phyloP scores from a whole-genome alignment of 345 rosid species.

The Rhizophora apiculata region DNA sequence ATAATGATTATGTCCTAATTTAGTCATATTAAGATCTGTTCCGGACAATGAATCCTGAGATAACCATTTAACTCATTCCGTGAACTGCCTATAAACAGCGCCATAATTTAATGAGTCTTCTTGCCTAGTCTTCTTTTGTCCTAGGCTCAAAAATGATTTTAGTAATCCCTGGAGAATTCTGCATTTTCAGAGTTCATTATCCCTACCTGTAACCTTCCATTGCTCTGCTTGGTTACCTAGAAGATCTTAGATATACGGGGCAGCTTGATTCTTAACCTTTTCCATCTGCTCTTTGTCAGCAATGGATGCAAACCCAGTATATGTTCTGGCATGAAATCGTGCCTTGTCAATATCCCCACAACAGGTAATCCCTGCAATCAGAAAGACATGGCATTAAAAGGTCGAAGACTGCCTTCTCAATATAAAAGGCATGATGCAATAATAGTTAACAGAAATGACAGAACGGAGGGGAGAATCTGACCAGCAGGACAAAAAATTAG shows the following conservation, averaged over 20 bases:
- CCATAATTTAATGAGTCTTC: neutral
- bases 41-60: too few species aligned
- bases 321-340: slow-evolving; percentile 95
- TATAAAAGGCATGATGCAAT: too few species aligned
- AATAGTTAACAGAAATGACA: too few species aligned
- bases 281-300: slow-evolving; percentile 58
- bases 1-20: too few species aligned
- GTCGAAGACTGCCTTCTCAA: too few species aligned
- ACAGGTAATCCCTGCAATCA: slow-evolving; percentile 74
- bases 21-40: too few species aligned
- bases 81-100: neutral
- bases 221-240: neutral
- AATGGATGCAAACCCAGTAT: slow-evolving; percentile 66
- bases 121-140: neutral
- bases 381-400: neutral
- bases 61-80: neutral
- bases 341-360: slow-evolving; percentile 84
- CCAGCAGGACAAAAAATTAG: too few species aligned
- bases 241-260: slow-evolving; percentile 22
- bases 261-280: slow-evolving; percentile 56
- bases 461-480: too few species aligned
- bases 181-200: neutral
- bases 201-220: slow-evolving; percentile 10
- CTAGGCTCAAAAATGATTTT: neutral
- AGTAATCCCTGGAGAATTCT: neutral